Percentiles rank a stretch among this genome's conserved stretches.
Conservation (phyloP, 345 rosid genomes). For the Arabidopsis arenosa region DNA sequence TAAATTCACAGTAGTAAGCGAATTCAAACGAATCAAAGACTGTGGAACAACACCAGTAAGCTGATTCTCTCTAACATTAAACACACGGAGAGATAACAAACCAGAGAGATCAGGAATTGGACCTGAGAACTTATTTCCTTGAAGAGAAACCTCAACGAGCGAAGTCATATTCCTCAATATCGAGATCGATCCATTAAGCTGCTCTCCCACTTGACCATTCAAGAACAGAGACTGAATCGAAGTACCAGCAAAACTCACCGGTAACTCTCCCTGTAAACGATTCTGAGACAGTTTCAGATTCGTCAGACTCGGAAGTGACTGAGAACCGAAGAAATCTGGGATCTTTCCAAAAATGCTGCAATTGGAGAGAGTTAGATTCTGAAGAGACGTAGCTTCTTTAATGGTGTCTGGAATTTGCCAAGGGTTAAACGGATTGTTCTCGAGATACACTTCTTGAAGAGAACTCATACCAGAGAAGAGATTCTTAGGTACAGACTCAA, state of each 20-base stretch:
- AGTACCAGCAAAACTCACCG: slow-evolving; percentile 46
- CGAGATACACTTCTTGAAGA: slow-evolving; percentile 48
- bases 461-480: slow-evolving; percentile 67
- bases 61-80: slow-evolving; percentile 66
- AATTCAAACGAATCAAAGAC: slow-evolving; percentile 48
- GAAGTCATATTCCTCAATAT: slow-evolving; percentile 60
- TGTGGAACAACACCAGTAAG: slow-evolving; percentile 70
- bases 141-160: slow-evolving; percentile 63
- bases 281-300: slow-evolving; percentile 56
- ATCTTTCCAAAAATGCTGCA: slow-evolving; percentile 59
- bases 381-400: slow-evolving; percentile 50
- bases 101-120: slow-evolving; percentile 69
- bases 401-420: slow-evolving; percentile 68
- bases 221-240: slow-evolving; percentile 57
- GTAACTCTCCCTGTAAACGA: slow-evolving; percentile 59
- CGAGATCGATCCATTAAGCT: slow-evolving; percentile 62
- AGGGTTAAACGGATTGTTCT: slow-evolving; percentile 51
- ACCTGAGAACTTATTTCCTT: slow-evolving; percentile 66
- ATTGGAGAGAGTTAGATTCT: slow-evolving; percentile 54
- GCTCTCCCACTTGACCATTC: slow-evolving; percentile 49
- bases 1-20: slow-evolving; percentile 55
- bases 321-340: slow-evolving; percentile 54
- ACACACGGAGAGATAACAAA: slow-evolving; percentile 41
- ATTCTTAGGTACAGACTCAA: slow-evolving; percentile 55
- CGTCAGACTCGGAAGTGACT: slow-evolving; percentile 48